Base-by-base conservation (phyloP, 495 filamentous ascomycete species). In the Daldinia vernicosa region DNA sequence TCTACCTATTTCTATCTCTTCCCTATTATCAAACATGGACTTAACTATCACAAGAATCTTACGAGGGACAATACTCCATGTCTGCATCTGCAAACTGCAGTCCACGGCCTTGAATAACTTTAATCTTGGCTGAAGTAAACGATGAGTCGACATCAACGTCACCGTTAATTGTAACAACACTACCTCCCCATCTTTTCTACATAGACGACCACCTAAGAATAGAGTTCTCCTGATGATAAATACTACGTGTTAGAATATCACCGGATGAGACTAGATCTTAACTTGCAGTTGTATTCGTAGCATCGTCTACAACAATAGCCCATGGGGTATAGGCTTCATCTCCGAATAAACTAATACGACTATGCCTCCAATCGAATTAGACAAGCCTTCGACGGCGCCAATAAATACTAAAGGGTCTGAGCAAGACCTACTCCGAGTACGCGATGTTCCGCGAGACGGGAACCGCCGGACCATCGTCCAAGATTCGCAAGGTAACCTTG, bases 401-500 rank as follows among this genome's bases (percentile, higher is more conserved):
- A 68, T 71, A 55, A 33, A 67, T n/a, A 15, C 26, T 11, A 39
- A 62, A 12, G 19, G 8, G 17, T 43, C 33, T 14, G 67, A 52
- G 4, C 52, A 57, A 3, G 32, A 8, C 24, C 58, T 12, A 26
- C 53, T 74, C 22, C 58, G 32, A 3, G 17, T 68, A 57, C 54
- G 45, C 14, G 63, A 74, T 47, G 39, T 67, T 6, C 57, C 60
- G 8, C 50, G 45, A 37, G 64, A 72, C 11, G 76, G 75, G 17
- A 74, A 72, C 5, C 64, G 32, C 12, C 74, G 67, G 12, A 72
- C 75, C 1, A 55, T 82, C 7, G 64, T 78, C 9, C 70, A 72
- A 57, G 80, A 83, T 47, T 59, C 24, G 9, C 54, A 74, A 39
- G 80, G 80, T 17, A 66, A 77, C 47, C 65, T 79, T 27, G 71